Conservation (phyloP, 306 rosid species). For the Lagenaria siceraria region DNA sequence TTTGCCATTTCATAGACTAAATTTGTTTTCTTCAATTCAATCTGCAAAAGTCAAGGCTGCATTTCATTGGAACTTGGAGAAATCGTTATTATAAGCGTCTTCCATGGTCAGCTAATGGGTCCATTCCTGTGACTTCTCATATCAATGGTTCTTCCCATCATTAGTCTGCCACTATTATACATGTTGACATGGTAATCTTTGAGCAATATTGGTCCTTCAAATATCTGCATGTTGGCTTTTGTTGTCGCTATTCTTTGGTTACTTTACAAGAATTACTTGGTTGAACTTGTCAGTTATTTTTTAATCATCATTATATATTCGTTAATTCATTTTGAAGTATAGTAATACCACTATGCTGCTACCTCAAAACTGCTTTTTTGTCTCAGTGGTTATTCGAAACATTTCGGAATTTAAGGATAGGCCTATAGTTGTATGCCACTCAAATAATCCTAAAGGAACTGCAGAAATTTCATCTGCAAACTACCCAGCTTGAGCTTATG, state of each 20-base stretch:
- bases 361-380: conserved; percentile 83
- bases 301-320: not conserved
- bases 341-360: conserved; percentile 19
- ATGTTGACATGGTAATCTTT: conserved; percentile 73
- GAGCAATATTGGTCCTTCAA: not conserved
- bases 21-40: conserved; percentile 41
- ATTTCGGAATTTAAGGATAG: conserved; percentile 48
- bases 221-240: not conserved
- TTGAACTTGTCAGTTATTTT: not conserved
- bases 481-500: conserved; percentile 88
- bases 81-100: conserved; percentile 72
- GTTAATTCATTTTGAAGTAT: not conserved
- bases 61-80: conserved; percentile 95
- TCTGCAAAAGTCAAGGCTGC: conserved; percentile 76
- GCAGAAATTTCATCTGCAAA: conserved; percentile 96
- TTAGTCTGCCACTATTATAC: conserved; percentile 37
- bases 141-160: conserved; percentile 14
- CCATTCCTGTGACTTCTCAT: conserved; percentile 15
- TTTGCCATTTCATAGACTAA: conserved; percentile 12
- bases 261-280: not conserved
- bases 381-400: conserved; percentile 72
- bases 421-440: conserved; percentile 92
- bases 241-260: not conserved
- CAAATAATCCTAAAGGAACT: conserved; percentile 78
- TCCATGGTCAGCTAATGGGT: conserved; percentile 27